Base-by-base conservation (phyloP, 768 basidiomycete species). In the Austroboletus festivus region DNA sequence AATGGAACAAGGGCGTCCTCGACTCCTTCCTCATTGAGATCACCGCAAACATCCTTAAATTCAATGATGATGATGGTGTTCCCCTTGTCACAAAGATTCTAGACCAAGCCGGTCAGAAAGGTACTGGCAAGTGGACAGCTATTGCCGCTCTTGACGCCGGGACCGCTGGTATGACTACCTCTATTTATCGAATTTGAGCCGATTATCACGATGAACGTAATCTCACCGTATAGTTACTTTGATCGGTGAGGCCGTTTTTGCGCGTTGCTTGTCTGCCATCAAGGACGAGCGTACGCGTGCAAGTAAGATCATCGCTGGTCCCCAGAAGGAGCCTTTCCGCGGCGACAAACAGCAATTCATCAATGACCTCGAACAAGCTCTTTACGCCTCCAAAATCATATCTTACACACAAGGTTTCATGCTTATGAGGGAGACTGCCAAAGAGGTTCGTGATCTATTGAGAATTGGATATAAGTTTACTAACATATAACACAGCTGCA, bases 331-430 rank as follows among this genome's bases (percentile, higher is more conserved):
- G 68, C 72, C 83, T 20, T 98, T 98, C 90, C 84, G 84, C 53
- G 96, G 95, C 52, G 93, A 97, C 82, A 98, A 97, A 80, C 79
- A 94, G 68, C 88, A 93, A 64, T 99, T 99, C 75, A 96, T 99
- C 68, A 90, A 96, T 66, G 96, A 99, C 71, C 86, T 99, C 54
- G 96, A 98, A 73, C 96, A 98, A 71, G 96, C 95, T 41, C 79
- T 99, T 50, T 99, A 99, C 73, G 96, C 95, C 43, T 96, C 94
- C 60, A 99, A 99, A 80, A 93, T 99, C 71, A 95, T 97, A 63
- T 98, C 95, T 24, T 99, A 99, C 78, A 91, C 95, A 5, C 96
- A 99, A 73, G 96, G 96, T 57, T 99, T 98, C 79, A 95, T 99
- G 84, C 82, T 99, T 63, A 96, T 99, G 93, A 81, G 96, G 57